Percentiles rank a stretch among this genome's conserved stretches.
Conservation (phyloP, 2,329 filamentous ascomycete genomes). For the Colletotrichum sansevieriae region DNA sequence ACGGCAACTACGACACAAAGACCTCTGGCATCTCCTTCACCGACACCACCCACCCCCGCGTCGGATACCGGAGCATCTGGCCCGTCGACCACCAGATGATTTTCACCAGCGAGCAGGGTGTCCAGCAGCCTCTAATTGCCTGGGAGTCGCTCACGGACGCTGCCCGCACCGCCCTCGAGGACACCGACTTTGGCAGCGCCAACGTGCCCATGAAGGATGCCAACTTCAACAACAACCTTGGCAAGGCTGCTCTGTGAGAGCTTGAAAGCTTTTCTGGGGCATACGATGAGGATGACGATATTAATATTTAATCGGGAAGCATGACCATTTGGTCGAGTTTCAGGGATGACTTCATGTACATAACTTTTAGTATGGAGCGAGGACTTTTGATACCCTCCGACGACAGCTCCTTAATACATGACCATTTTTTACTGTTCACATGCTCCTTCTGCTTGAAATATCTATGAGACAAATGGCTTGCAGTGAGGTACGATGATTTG, state of each 20-base stretch:
- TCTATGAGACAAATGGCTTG: background rate
- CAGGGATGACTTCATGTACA: constrained; percentile 32
- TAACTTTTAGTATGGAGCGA: constrained; percentile 24
- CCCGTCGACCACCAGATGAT: constrained; percentile 53
- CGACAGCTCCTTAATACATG: constrained; percentile 30
- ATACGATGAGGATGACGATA: constrained; percentile 8
- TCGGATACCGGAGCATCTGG: constrained; percentile 49
- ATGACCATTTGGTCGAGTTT: background rate
- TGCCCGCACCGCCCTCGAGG: constrained; percentile 50
- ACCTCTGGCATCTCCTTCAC: constrained; percentile 45
- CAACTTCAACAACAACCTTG: constrained; percentile 41
- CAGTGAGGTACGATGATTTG: background rate
- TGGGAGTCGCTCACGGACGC: constrained; percentile 54
- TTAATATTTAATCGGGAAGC: constrained; percentile 32
- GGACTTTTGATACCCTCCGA: constrained; percentile 20
- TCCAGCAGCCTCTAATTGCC: constrained; percentile 55
- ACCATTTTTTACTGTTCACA: background rate
- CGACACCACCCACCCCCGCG: constrained; percentile 47
- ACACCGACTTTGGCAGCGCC: constrained; percentile 55
- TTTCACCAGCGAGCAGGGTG: constrained; percentile 51
- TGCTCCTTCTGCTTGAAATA: background rate
- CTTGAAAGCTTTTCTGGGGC: background rate
- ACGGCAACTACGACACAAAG: constrained; percentile 49
- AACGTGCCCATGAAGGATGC: constrained; percentile 53
- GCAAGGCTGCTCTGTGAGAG: constrained; percentile 32